These are phyloP conservation scores for Phaeosphaeria sp. DNA, from an alignment of 2,329 filamentous ascomycete species.

Conservation along the genomic window DNA sequence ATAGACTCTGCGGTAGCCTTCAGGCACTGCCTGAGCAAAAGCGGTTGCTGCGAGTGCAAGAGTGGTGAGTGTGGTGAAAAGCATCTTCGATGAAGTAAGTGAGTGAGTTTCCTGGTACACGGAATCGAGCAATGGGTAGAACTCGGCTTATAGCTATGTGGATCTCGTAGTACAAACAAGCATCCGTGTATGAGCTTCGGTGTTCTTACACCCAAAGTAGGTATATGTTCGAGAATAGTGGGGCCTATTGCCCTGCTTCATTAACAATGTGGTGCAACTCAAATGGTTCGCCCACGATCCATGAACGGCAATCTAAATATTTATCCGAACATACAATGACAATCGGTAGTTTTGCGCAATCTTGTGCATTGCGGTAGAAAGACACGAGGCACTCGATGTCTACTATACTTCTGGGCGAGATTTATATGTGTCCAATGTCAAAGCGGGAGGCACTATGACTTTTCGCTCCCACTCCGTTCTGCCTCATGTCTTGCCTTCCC, in stretches of 20 bases:
- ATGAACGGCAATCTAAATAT: conserved; percentile 5
- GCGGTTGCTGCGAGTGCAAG: conserved; percentile 28
- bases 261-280: neutral
- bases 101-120: neutral
- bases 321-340: conserved; percentile 11
- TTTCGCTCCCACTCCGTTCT: conserved; percentile 4
- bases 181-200: neutral
- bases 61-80: conserved; percentile 19
- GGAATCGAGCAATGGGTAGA: neutral
- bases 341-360: conserved; percentile 12
- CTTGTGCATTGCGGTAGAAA: neutral
- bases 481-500: conserved; percentile 17
- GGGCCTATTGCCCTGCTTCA: conserved; percentile 5
- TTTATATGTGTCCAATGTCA: neutral
- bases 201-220: neutral
- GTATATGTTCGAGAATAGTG: conserved; percentile 7
- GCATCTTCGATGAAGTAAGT: conserved; percentile 22
- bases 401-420: neutral
- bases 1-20: conserved; percentile 38
- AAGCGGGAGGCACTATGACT: neutral
- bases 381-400: no score
- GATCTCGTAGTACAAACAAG: neutral
- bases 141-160: neutral
- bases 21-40: conserved; percentile 26
- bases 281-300: neutral